These are phyloP conservation scores for Rasamsonia emersonii DNA, from an alignment of 2,329 filamentous ascomycete species.

Conservation along the genomic window DNA sequence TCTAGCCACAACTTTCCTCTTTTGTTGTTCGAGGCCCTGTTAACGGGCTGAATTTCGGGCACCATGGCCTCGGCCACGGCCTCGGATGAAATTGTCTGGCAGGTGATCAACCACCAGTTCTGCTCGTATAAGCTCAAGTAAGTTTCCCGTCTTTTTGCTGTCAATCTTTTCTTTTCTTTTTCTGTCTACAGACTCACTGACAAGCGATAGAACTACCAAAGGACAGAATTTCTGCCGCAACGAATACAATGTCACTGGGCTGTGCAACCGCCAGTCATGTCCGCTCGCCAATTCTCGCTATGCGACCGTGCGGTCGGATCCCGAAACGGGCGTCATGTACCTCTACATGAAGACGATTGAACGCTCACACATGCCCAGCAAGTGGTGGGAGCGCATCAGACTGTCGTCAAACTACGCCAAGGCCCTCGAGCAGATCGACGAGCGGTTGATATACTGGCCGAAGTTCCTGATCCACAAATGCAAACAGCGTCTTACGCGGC, in stretches of 20 bases:
- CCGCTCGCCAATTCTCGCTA: slow-evolving; percentile 87
- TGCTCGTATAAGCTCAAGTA: slow-evolving; percentile 93
- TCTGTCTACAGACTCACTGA: slow-evolving; percentile 8
- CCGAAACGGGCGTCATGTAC: slow-evolving; percentile 73
- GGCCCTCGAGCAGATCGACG: slow-evolving; percentile 79
- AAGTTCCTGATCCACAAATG: slow-evolving; percentile 91
- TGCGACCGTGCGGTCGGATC: slow-evolving; percentile 79
- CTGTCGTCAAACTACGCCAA: slow-evolving; percentile 84
- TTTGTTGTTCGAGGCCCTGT: slow-evolving; percentile 10
- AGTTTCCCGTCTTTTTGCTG: slow-evolving; percentile 19
- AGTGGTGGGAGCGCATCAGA: slow-evolving; percentile 91
- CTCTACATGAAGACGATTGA: slow-evolving; percentile 96
- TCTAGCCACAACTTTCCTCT: no score
- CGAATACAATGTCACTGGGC: slow-evolving; percentile 77
- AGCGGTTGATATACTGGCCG: slow-evolving; percentile 82
- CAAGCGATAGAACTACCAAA: slow-evolving; percentile 59
- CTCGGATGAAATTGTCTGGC: slow-evolving; percentile 95
- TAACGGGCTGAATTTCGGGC: no score
- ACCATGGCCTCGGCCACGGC: slow-evolving; percentile 50
- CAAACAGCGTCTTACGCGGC: slow-evolving; percentile 86
- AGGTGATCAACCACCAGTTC: slow-evolving; percentile 90
- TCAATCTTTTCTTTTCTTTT: slow-evolving; percentile 5
- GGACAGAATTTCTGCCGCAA: slow-evolving; percentile 92
- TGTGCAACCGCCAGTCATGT: slow-evolving; percentile 81
- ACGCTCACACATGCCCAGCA: slow-evolving; percentile 76